These are phyloP conservation scores for Delitschia confertaspora DNA, from an alignment of 495 filamentous ascomycete species.

Conservation along the genomic window DNA sequence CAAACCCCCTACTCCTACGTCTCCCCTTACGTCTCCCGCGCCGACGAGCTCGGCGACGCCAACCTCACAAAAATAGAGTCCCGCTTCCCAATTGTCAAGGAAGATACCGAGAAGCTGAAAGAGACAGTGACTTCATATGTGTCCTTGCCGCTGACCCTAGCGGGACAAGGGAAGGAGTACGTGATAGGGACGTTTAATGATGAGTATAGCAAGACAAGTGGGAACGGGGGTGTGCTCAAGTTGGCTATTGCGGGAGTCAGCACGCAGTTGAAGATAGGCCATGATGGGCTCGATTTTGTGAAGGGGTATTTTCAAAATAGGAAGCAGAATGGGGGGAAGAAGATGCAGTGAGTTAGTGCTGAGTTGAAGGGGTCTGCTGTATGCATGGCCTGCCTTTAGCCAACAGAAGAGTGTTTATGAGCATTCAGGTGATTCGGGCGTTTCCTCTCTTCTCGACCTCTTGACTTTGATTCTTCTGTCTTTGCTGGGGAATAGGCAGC, in stretches of 20 bases:
- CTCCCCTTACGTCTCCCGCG: slow-evolving; percentile 72
- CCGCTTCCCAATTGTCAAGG: slow-evolving; percentile 78
- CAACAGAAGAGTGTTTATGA: not conserved
- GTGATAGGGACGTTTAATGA: slow-evolving; percentile 60
- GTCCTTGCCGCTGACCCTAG: slow-evolving; percentile 56
- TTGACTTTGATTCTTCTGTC: too few relatives aligned
- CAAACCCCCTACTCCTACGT: slow-evolving; percentile 66
- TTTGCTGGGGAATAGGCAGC: too few relatives aligned
- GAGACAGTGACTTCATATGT: slow-evolving; percentile 54
- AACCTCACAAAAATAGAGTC: slow-evolving; percentile 65
- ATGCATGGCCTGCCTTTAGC: not conserved
- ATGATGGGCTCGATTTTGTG: slow-evolving; percentile 52
- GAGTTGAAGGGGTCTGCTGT: slow-evolving; percentile 17
- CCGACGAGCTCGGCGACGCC: slow-evolving; percentile 68
- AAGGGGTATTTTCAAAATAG: slow-evolving; percentile 43
- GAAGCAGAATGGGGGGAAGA: slow-evolving; percentile 26
- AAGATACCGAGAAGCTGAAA: slow-evolving; percentile 71
- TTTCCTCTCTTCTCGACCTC: too few relatives aligned
- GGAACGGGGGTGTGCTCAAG: slow-evolving; percentile 53
- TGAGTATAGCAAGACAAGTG: slow-evolving; percentile 69
- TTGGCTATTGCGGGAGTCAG: slow-evolving; percentile 66
- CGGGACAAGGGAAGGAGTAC: slow-evolving; percentile 64
- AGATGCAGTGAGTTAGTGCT: too few relatives aligned
- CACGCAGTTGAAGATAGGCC: slow-evolving; percentile 61
- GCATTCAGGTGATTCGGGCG: too few relatives aligned